A percentile compares a stretch with the other conserved stretches of the same genome.
These are phyloP conservation scores for Botrytis fabae DNA, from an alignment of 2,329 filamentous ascomycete genomes.

Conservation along the genomic window DNA sequence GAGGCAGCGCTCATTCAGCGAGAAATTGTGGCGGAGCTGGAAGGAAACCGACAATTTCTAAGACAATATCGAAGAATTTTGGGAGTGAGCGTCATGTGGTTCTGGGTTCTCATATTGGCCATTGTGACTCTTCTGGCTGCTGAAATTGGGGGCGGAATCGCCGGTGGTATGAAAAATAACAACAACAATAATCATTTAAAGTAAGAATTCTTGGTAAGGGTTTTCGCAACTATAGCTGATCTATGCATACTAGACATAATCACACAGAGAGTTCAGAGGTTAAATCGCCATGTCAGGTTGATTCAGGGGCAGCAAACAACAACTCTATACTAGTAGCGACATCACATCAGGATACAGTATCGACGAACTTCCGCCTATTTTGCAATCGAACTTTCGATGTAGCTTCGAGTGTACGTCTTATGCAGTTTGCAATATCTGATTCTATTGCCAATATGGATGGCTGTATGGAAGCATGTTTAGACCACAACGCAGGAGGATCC, in stretches of 20 bases:
- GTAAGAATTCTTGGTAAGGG: background rate
- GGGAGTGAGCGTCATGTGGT: constrained; percentile 8
- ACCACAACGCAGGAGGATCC: background rate
- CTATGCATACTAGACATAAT: background rate
- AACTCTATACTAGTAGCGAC: background rate
- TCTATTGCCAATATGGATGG: background rate
- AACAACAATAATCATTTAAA: background rate
- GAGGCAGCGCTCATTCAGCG: background rate
- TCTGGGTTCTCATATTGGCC: background rate
- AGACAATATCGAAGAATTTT: background rate
- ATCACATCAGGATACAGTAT: background rate
- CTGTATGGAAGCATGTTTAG: background rate
- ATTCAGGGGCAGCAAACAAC: background rate
- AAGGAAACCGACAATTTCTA: background rate
- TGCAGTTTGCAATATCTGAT: background rate
- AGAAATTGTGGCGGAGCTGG: constrained; percentile 10
- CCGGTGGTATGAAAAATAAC: background rate
- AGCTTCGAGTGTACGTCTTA: background rate
- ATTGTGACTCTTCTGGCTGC: background rate
- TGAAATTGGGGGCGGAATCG: background rate
- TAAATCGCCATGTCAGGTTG: background rate
- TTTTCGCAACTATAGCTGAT: background rate
- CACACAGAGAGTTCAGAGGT: background rate
- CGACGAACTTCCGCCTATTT: background rate
- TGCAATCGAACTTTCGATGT: constrained; percentile 7